Evolutionary conservation across 345 rosid genomes (phyloP), one percentile per base, ranked within the genome.

Genomic region (Salix koriyanagi): DNA sequence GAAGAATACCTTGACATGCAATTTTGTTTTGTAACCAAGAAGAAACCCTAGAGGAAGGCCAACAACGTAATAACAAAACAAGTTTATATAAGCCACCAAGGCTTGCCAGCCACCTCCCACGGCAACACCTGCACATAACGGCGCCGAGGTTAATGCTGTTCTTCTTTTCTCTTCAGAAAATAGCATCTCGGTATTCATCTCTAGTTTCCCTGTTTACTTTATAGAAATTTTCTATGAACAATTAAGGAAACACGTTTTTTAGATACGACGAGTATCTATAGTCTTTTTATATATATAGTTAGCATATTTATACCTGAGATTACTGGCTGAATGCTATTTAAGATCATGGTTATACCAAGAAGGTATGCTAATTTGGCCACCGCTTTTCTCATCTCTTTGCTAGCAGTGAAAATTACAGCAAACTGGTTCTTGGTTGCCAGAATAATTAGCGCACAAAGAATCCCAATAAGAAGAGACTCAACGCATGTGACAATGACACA

Each of bases 91-190:
- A 73, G 99, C 99, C 68, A 93, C 98, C 76, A 85, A 62, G 48
- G 91, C 98, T 85, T 95, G 96, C 98, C 99, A 95, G 36, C 99
- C 99, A 81, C 97, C 99, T 75, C 97, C 98, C 1, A 93, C 94
- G 15, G 97, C 98, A 72, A 95, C 98, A 62, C 98, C 96, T 93
- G 85, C 82, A 41, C 26, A 5, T 12, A 11, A 34, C 13, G 23
- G 30, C 6, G n/a, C n/a, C 56, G 19, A 50, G 56, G 9, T 50
- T 4, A 50, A 18, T 37, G 4, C 13, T 11, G 46, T 11, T 42
- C 13, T 34, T 32, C 34, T 32, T 32, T 41, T 41, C 12, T 41
- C 44, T 10, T 42, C 46, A 42, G 46, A 42, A 42, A 41, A 41
- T 3, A 41, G 46, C 12, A 41, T 41, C 46, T 10, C 46, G 46